Conservation (phyloP, 1,284 basidiomycete species). For the Coniferiporia sulphurascens region DNA sequence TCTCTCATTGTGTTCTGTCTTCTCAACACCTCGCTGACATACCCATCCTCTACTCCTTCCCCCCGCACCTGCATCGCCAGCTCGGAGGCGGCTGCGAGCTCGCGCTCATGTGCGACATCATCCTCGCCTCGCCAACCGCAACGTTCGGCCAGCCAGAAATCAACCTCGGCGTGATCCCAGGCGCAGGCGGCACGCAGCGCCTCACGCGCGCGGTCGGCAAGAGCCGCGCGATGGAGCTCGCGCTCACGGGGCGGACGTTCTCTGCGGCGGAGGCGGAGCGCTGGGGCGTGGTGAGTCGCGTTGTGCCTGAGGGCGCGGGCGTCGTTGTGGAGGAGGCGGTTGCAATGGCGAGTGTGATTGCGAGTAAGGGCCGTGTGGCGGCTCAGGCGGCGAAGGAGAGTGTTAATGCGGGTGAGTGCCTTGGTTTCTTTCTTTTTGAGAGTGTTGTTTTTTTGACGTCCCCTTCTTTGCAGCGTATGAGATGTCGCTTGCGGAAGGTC, state of each 20-base stretch:
- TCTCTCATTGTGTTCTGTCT: not conserved
- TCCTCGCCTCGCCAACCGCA: conserved; percentile 90
- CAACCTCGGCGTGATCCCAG: conserved; percentile 94
- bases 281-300: conserved; percentile 82
- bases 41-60: not conserved
- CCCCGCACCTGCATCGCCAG: conserved; percentile 32
- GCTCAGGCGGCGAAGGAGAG: conserved; percentile 94
- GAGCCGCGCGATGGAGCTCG: conserved; percentile 93
- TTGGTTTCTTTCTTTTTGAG: too few relatives aligned
- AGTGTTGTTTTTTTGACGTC: not conserved
- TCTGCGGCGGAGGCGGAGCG: conserved; percentile 78
- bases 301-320: conserved; percentile 70
- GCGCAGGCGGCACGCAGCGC: conserved; percentile 81
- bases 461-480: conserved; percentile 71
- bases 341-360: conserved; percentile 76
- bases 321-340: conserved; percentile 88
- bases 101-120: conserved; percentile 95
- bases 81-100: conserved; percentile 97
- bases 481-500: conserved; percentile 75
- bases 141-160: conserved; percentile 98
- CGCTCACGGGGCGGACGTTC: conserved; percentile 83
- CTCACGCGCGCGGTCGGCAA: conserved; percentile 88
- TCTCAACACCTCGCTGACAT: conserved; percentile 5
- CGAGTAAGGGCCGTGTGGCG: conserved; percentile 80
- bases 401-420: conserved; percentile 77